A percentile compares a stretch with the other conserved stretches of the same genome.
These are phyloP conservation scores for Orbilia blumenaviensis DNA, from an alignment of 2,329 filamentous ascomycete species.

Conservation along the genomic window DNA sequence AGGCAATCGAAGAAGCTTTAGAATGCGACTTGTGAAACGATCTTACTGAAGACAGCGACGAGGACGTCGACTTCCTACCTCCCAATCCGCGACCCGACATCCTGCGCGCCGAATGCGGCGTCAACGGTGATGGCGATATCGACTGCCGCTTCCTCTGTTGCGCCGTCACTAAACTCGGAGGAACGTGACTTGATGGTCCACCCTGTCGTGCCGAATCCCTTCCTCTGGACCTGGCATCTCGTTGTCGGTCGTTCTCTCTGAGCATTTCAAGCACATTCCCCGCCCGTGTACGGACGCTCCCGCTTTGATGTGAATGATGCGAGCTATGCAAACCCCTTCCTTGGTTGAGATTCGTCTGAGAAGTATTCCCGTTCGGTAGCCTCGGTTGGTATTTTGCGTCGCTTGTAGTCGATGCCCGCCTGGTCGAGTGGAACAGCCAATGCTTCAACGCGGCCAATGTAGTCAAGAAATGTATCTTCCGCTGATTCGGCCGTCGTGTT, in stretches of 20 bases:
- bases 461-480: conserved; percentile 67
- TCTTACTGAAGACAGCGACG: conserved; percentile 89
- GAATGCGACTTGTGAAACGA: conserved; percentile 92
- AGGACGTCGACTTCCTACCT: conserved; percentile 94
- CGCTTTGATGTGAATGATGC: conserved; percentile 47
- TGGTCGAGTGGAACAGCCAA: conserved; percentile 75
- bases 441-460: conserved; percentile 75
- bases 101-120: conserved; percentile 84
- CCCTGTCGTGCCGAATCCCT: conserved; percentile 27
- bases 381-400: conserved; percentile 35
- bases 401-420: conserved; percentile 69
- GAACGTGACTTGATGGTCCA: conserved; percentile 24
- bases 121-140: conserved; percentile 84
- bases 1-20: conserved; percentile 86
- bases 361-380: conserved; percentile 40
- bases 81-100: conserved; percentile 82
- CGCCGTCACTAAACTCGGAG: conserved; percentile 24
- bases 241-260: conserved; percentile 39
- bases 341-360: conserved; percentile 42
- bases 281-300: conserved; percentile 39
- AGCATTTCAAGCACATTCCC: conserved; percentile 48
- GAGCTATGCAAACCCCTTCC: conserved; percentile 32
- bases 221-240: conserved; percentile 31
- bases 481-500: conserved; percentile 73
- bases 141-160: conserved; percentile 76